These are phyloP conservation scores for Cercophora newfieldiana DNA, from an alignment of 495 filamentous ascomycete species.

Conservation along the genomic window DNA sequence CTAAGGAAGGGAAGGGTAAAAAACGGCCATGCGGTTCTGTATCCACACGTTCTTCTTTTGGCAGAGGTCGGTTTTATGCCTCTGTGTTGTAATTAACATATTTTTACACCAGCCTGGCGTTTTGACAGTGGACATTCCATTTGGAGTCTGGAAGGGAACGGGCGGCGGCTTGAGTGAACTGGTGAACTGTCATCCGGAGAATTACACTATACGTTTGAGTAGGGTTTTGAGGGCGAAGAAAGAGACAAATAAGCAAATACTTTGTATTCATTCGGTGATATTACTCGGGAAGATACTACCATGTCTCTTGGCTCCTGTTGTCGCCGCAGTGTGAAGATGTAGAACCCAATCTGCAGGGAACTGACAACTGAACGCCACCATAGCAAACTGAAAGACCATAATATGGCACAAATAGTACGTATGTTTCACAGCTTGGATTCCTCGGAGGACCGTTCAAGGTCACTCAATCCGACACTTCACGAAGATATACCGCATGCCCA, in stretches of 20 bases:
- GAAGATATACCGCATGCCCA: too few species aligned
- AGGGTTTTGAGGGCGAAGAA: background rate
- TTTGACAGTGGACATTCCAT: slow-evolving; percentile 16
- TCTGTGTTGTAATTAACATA: slow-evolving; percentile 10
- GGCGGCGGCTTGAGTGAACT: background rate
- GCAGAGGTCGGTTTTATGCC: background rate
- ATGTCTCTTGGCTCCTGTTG: too few species aligned
- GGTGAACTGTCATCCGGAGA: background rate
- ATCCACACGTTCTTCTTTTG: background rate
- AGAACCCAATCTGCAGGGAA: too few species aligned
- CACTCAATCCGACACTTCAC: too few species aligned
- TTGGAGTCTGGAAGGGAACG: background rate
- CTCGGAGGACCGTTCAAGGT: too few species aligned
- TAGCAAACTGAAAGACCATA: too few species aligned
- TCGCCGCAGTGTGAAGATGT: too few species aligned
- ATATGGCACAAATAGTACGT: too few species aligned
- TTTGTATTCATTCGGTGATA: too few species aligned
- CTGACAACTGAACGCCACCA: too few species aligned
- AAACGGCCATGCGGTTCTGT: background rate
- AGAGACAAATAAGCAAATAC: background rate
- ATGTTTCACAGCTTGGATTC: too few species aligned
- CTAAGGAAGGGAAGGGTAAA: background rate
- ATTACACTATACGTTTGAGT: background rate
- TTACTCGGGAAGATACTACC: too few species aligned
- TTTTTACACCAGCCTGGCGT: slow-evolving; percentile 22